Conservation (phyloP, 176 grass and related monocot genomes). For the Tillandsia fasciculata region DNA sequence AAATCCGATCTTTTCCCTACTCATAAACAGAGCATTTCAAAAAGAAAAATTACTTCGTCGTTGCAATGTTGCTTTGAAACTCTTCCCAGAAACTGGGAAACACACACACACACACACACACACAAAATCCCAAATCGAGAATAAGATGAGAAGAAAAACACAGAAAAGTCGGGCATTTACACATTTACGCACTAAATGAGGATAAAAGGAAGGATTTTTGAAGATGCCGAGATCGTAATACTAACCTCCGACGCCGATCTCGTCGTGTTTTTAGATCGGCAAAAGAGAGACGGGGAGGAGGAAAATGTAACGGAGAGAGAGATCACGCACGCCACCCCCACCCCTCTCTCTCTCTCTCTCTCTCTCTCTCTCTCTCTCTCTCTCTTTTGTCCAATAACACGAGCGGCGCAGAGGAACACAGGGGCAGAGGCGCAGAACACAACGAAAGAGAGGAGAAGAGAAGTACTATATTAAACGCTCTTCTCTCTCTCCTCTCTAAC, state of each 20-base stretch:
- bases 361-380: neutral
- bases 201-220: neutral
- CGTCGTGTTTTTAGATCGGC: neutral
- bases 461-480: conserved; percentile 4
- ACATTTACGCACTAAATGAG: neutral
- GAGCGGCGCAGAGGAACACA: neutral
- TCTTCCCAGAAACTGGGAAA: too few relatives aligned
- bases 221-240: neutral
- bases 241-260: conserved; percentile 3
- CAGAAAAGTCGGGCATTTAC: neutral
- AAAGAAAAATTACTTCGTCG: too few relatives aligned
- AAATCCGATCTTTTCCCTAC: too few relatives aligned
- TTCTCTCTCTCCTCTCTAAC: neutral
- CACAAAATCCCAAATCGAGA: neutral
- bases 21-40: too few relatives aligned
- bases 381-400: neutral
- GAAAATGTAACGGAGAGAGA: too few relatives aligned
- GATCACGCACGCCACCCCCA: too few relatives aligned
- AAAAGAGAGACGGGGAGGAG: neutral
- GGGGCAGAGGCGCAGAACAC: neutral
- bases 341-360: neutral
- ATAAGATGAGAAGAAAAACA: neutral
- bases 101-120: too few relatives aligned
- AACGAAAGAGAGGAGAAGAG: neutral
- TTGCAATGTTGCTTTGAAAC: too few relatives aligned